Conservation (phyloP, 2,329 filamentous ascomycete genomes). For the Drechslerella dactyloides region DNA sequence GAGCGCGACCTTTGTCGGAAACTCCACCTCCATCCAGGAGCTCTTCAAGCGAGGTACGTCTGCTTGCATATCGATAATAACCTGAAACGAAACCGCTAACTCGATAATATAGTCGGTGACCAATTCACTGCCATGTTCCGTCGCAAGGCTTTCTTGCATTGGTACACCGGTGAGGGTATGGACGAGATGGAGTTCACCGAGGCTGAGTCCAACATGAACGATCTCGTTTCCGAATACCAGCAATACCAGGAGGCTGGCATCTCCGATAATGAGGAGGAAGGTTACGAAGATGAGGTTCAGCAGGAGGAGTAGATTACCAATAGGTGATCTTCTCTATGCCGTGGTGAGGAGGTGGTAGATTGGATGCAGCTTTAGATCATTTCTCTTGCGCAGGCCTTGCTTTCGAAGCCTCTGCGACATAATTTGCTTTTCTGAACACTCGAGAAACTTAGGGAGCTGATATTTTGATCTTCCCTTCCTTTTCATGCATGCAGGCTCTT, state of each 20-base stretch:
- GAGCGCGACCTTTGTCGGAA: conserved; percentile 98
- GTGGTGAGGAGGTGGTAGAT: conserved; percentile 30
- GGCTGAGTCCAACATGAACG: conserved; percentile 99
- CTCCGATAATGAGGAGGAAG: conserved; percentile 96
- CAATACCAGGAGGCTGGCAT: conserved; percentile 99
- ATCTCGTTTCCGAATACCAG: conserved; percentile 99
- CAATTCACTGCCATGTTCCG: conserved; percentile 99
- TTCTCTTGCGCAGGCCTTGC: not conserved
- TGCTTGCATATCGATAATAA: not conserved
- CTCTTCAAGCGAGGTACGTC: conserved; percentile 85
- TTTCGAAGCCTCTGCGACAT: not conserved
- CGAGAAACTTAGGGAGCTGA: not conserved
- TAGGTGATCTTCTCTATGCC: conserved; percentile 59
- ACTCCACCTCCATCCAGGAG: conserved; percentile 99
- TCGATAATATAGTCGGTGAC: conserved; percentile 73
- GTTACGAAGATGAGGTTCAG: conserved; percentile 79
- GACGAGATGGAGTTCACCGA: conserved; percentile 99
- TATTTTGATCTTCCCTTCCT: not conserved
- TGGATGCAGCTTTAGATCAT: not conserved
- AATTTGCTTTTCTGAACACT: not conserved
- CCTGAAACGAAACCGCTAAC: conserved; percentile 13
- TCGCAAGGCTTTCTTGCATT: conserved; percentile 99
- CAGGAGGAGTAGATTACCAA: conserved; percentile 69
- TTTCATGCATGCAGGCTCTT: conserved; percentile 1
- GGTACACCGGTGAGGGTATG: conserved; percentile 99